A percentile compares a stretch with the other conserved stretches of the same genome.
Conservation (phyloP, 306 rosid genomes). For the Parietaria judaica region DNA sequence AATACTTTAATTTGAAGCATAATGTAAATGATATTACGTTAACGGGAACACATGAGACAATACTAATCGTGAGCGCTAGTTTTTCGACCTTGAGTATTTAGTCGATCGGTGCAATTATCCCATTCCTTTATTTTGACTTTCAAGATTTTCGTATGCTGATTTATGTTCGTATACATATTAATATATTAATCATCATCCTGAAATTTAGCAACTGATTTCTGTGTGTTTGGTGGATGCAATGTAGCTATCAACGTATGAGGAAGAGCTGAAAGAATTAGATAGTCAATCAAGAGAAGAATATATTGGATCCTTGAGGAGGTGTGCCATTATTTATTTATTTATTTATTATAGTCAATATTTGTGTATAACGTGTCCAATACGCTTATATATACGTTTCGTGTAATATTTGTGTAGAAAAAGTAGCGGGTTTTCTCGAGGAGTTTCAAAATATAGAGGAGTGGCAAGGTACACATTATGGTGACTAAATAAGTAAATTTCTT, state of each 20-base stretch:
- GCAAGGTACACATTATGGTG: constrained; percentile 48
- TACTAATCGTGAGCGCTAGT: no score
- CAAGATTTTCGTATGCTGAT: no score
- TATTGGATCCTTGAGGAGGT: constrained; percentile 91
- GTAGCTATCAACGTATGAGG: constrained; percentile 54
- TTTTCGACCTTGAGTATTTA: no score
- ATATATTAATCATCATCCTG: neutral
- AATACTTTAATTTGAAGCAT: no score
- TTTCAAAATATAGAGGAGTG: constrained; percentile 89
- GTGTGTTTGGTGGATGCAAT: neutral
- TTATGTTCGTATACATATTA: neutral
- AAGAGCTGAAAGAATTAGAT: constrained; percentile 70
- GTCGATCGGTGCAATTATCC: no score
- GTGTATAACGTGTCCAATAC: no score
- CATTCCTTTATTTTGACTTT: neutral
- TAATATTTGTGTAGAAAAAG: constrained; percentile 51
- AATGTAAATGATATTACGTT: no score
- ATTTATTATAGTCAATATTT: no score
- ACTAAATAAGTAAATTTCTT: no score
- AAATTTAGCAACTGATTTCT: neutral
- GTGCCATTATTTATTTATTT: constrained; percentile 20
- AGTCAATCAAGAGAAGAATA: constrained; percentile 85
- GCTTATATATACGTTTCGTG: no score
- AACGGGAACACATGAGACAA: no score
- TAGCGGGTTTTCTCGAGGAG: constrained; percentile 96